phyloP scores from a whole-genome alignment of 2,329 filamentous ascomycete genomes.

The Aureobasidium sp. region DNA sequence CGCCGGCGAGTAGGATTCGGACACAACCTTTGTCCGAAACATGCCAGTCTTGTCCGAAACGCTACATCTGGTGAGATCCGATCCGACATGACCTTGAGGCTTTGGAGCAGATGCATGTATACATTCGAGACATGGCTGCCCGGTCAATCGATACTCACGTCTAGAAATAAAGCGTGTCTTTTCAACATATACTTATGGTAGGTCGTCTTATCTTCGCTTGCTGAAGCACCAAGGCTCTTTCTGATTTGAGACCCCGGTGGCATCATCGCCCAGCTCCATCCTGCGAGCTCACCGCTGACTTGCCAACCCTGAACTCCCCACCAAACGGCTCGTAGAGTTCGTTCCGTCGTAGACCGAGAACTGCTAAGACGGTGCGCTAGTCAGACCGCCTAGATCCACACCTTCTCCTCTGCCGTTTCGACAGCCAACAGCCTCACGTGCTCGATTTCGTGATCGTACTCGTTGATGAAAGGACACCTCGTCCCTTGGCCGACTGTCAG shows the following conservation, averaged over 20 bases:
- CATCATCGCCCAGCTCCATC: not conserved
- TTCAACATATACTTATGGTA: not conserved
- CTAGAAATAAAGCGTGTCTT: not conserved
- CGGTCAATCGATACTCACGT: not conserved
- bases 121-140: not conserved
- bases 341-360: not conserved
- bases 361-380: not conserved
- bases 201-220: not conserved
- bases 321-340: constrained; percentile 6
- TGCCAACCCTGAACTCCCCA: not conserved
- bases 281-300: constrained; percentile 2
- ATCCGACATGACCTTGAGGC: not conserved
- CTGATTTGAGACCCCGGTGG: not conserved
- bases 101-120: not conserved
- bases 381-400: constrained; percentile 1
- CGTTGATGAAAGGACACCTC: not conserved
- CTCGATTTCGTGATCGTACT: not conserved
- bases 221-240: not conserved
- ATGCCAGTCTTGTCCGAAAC: not conserved
- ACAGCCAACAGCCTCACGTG: constrained; percentile 8
- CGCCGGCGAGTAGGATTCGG: not conserved
- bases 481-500: not conserved
- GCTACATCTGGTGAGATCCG: not conserved
- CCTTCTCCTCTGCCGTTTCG: not conserved
- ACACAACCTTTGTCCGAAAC: not conserved